Conservation (phyloP, 805 yeast species). For the Kazachstania viticola region DNA sequence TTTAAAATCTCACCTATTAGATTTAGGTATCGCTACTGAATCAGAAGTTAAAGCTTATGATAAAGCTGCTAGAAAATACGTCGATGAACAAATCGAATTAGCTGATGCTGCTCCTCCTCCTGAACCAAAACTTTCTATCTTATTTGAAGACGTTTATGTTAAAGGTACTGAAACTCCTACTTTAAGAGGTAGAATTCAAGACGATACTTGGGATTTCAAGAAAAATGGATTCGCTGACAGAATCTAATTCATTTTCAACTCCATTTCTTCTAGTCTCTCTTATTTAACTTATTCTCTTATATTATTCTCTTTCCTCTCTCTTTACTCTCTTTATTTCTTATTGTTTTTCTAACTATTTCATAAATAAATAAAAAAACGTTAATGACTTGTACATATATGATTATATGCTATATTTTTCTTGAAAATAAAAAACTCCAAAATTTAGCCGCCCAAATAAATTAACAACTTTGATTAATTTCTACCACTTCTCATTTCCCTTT, state of each 20-base stretch:
- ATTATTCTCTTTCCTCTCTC: too few relatives aligned
- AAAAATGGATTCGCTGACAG: constrained; percentile 33
- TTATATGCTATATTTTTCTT: too few relatives aligned
- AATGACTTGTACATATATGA: too few relatives aligned
- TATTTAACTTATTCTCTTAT: not conserved
- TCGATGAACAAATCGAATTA: constrained; percentile 85
- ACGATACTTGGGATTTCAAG: constrained; percentile 80
- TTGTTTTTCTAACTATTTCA: too few relatives aligned
- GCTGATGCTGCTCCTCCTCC: constrained; percentile 95
- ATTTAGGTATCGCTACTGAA: constrained; percentile 78
- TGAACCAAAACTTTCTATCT: constrained; percentile 85
- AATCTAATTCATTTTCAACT: constrained; percentile 7
- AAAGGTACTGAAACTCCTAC: constrained; percentile 88
- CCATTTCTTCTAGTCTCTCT: not conserved
- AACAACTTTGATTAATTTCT: too few relatives aligned
- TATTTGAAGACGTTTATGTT: constrained; percentile 93
- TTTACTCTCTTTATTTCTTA: too few relatives aligned
- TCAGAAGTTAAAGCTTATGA: constrained; percentile 90
- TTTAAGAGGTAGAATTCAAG: constrained; percentile 93
- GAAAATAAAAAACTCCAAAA: too few relatives aligned
- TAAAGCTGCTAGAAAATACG: constrained; percentile 91
- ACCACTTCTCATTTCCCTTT: too few relatives aligned
- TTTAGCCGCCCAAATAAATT: too few relatives aligned
- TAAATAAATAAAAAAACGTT: too few relatives aligned
- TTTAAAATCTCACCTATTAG: constrained; percentile 75